Conservation (phyloP, 352 stramenopile genomes). For the Pythium chondricola region DNA sequence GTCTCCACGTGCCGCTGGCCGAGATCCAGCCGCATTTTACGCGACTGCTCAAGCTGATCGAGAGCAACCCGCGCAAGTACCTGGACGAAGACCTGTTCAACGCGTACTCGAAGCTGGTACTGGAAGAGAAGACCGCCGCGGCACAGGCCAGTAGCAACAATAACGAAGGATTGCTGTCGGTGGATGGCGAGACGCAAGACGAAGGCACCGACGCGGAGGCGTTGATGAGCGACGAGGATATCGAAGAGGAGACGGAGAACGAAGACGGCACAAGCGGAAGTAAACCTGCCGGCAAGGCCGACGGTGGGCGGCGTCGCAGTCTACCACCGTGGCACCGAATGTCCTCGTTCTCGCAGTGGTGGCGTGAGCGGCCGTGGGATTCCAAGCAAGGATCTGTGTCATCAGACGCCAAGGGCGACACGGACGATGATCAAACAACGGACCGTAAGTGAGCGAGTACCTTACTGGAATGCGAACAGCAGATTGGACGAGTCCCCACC, state of each 20-base stretch:
- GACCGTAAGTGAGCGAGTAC: not conserved
- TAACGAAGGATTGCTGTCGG: conserved; percentile 12
- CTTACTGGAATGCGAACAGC: conserved; percentile 61
- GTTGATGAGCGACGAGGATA: conserved; percentile 66
- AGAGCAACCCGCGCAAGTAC: conserved; percentile 87
- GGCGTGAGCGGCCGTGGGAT: conserved; percentile 34
- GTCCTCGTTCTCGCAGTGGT: conserved; percentile 70
- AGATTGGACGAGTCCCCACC: conserved; percentile 34
- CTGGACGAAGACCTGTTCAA: conserved; percentile 82
- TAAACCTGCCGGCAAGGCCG: conserved; percentile 19
- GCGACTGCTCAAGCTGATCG: conserved; percentile 76
- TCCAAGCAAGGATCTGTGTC: not conserved
- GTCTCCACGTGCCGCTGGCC: conserved; percentile 70
- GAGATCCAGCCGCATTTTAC: conserved; percentile 87
- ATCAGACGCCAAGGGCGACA: not conserved
- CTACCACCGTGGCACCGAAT: conserved; percentile 55
- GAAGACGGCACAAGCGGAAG: not conserved
- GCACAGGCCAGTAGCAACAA: conserved; percentile 11
- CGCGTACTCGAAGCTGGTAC: conserved; percentile 62
- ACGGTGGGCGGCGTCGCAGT: conserved; percentile 3
- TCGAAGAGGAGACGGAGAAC: conserved; percentile 9
- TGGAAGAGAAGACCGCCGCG: conserved; percentile 49
- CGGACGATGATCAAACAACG: not conserved
- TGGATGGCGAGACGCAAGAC: conserved; percentile 42
- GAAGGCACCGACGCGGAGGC: conserved; percentile 59